A percentile compares a stretch with the other conserved stretches of the same genome.
phyloP scores from a whole-genome alignment of 2,329 filamentous ascomycete genomes.

The Beauveria bassiana region DNA sequence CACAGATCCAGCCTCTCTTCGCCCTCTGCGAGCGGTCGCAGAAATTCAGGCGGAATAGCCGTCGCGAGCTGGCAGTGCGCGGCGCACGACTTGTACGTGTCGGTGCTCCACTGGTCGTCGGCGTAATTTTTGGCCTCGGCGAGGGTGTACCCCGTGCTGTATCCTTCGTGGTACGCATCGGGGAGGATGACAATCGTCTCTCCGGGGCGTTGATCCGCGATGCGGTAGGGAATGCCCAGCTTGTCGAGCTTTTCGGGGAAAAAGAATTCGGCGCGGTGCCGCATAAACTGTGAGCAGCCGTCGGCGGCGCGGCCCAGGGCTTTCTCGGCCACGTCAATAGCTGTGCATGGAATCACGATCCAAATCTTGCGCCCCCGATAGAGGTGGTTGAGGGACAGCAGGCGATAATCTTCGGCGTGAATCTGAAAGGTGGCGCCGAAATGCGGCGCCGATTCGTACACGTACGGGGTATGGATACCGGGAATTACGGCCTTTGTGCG shows the following conservation, averaged over 20 bases:
- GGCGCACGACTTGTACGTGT: constrained; percentile 28
- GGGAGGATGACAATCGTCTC: constrained; percentile 33
- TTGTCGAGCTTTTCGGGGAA: constrained; percentile 32
- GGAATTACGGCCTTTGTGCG: constrained; percentile 30
- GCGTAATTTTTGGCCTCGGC: constrained; percentile 34
- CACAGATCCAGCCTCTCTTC: constrained; percentile 28
- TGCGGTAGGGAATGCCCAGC: constrained; percentile 29
- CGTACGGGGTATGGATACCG: constrained; percentile 33
- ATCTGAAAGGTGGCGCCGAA: constrained; percentile 34
- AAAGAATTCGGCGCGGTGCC: constrained; percentile 33
- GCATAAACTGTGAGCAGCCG: constrained; percentile 32
- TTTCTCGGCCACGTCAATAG: constrained; percentile 27
- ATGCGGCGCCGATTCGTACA: constrained; percentile 30
- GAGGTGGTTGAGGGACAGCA: constrained; percentile 31
- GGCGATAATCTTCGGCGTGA: constrained; percentile 32
- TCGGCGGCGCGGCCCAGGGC: constrained; percentile 24
- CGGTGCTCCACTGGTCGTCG: constrained; percentile 27
- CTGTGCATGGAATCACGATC: constrained; percentile 30
- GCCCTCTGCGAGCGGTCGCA: constrained; percentile 24
- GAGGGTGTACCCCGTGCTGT: constrained; percentile 34
- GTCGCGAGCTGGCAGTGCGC: constrained; percentile 25
- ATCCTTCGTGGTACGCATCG: constrained; percentile 33
- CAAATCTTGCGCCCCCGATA: constrained; percentile 34
- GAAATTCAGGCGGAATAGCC: constrained; percentile 28
- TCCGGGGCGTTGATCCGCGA: constrained; percentile 31